phyloP scores from a whole-genome alignment of 139 green algal genomes.

The Desmodesmus armatus region DNA sequence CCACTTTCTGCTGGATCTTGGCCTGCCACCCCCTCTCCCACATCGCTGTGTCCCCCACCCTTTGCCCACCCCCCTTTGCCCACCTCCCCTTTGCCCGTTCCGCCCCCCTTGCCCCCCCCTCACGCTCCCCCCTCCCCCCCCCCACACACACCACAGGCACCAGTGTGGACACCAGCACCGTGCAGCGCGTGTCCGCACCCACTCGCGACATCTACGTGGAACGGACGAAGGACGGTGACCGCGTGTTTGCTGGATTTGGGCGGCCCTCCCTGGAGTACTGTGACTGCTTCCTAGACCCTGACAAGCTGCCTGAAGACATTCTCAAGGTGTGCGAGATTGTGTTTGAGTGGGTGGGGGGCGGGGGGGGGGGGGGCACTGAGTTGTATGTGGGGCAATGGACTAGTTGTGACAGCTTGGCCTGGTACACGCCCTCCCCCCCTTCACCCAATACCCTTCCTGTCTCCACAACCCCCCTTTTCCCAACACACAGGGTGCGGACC shows the following conservation, averaged over 20 bases:
- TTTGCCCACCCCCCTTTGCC: not conserved
- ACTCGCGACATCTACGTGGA: slow-evolving; percentile 90
- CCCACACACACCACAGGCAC: slow-evolving; percentile 55
- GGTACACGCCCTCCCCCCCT: too few species aligned
- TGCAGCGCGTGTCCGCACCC: slow-evolving; percentile 70
- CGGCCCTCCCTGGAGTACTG: slow-evolving; percentile 72
- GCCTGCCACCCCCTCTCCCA: too few species aligned
- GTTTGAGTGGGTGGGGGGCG: too few species aligned
- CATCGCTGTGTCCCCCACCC: not conserved
- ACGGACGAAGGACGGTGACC: slow-evolving; percentile 74
- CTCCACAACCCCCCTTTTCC: too few species aligned
- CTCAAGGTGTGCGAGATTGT: slow-evolving; percentile 72
- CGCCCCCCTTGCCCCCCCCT: too few species aligned
- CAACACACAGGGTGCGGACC: slow-evolving; percentile 54
- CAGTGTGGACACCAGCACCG: slow-evolving; percentile 68
- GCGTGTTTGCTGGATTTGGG: slow-evolving; percentile 89
- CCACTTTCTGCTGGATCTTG: too few species aligned
- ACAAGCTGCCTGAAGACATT: slow-evolving; percentile 68
- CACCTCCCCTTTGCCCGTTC: not conserved
- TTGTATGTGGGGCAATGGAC: too few species aligned
- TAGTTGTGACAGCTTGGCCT: too few species aligned
- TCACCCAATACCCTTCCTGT: too few species aligned
- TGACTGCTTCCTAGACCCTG: slow-evolving; percentile 80
- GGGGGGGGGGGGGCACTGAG: too few species aligned
- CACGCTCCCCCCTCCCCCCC: too few species aligned